phyloP scores from a whole-genome alignment of 805 yeast species.

The Sugiyamaella marilandica region DNA sequence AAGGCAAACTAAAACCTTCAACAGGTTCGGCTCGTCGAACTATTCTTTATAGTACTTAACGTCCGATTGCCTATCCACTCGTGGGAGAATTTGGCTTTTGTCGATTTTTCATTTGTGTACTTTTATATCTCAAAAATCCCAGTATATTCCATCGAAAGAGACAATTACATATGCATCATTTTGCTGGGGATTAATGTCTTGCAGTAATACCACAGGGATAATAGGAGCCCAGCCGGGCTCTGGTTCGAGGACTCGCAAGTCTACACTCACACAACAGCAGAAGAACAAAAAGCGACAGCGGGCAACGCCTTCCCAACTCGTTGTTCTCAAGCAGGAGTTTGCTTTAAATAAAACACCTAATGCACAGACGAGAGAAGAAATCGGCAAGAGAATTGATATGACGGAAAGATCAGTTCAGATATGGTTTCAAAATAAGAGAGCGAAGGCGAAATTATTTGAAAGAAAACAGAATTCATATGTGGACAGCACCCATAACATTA shows the following conservation, averaged over 20 bases:
- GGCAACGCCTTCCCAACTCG: conserved; percentile 23
- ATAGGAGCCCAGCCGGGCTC: neutral
- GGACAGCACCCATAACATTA: neutral
- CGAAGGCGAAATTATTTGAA: conserved; percentile 14
- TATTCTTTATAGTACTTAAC: no score
- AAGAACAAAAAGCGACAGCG: conserved; percentile 24
- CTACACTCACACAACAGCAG: conserved; percentile 25
- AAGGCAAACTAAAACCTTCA: neutral
- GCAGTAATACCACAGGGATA: neutral
- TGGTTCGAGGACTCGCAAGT: conserved; percentile 15
- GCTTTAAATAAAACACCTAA: conserved; percentile 21
- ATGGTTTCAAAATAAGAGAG: conserved; percentile 87
- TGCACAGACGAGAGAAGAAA: conserved; percentile 42
- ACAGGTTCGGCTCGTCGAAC: no score
- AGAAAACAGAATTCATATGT: conserved; percentile 3
- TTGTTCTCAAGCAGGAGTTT: conserved; percentile 17
- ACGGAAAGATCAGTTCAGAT: conserved; percentile 95
- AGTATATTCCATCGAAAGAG: no score
- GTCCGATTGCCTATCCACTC: no score
- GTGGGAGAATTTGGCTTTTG: no score
- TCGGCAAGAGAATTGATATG: conserved; percentile 81
- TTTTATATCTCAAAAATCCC: no score
- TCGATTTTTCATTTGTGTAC: no score
- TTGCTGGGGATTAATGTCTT: neutral
- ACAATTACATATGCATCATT: no score